phyloP scores from a whole-genome alignment of 2,329 filamentous ascomycete genomes.

The Fusarium armeniacum region DNA sequence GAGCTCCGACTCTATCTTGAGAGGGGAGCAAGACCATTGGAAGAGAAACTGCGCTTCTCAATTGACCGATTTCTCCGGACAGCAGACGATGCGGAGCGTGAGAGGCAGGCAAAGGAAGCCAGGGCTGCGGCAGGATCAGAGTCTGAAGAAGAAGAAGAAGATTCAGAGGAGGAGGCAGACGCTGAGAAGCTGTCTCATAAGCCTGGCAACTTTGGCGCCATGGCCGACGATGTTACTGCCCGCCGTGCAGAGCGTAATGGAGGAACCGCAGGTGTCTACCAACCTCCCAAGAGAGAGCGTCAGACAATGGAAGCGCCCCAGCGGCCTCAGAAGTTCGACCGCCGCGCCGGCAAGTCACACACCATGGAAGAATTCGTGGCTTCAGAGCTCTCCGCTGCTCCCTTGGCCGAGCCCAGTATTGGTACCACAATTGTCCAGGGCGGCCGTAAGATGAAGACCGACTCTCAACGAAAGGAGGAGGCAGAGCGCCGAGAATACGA shows the following conservation, averaged over 20 bases:
- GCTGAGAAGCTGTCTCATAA: slow-evolving; percentile 49
- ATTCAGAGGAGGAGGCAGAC: slow-evolving; percentile 57
- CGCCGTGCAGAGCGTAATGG: slow-evolving; percentile 50
- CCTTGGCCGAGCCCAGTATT: slow-evolving; percentile 88
- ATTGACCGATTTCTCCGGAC: slow-evolving; percentile 94
- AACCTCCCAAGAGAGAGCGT: slow-evolving; percentile 88
- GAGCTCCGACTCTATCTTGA: slow-evolving; percentile 94
- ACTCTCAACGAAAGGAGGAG: slow-evolving; percentile 81
- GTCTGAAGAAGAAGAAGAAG: slow-evolving; percentile 52
- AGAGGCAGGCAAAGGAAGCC: slow-evolving; percentile 55
- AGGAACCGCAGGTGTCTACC: slow-evolving; percentile 79
- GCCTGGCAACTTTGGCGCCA: slow-evolving; percentile 48
- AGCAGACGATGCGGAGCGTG: slow-evolving; percentile 77
- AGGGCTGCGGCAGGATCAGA: slow-evolving; percentile 48
- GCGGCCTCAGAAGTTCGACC: slow-evolving; percentile 70
- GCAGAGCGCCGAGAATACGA: slow-evolving; percentile 87
- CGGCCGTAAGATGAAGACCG: slow-evolving; percentile 84
- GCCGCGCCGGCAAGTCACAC: slow-evolving; percentile 78
- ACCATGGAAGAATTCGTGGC: slow-evolving; percentile 93
- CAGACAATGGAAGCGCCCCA: slow-evolving; percentile 83
- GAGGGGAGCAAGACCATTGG: slow-evolving; percentile 89
- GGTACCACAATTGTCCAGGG: slow-evolving; percentile 87
- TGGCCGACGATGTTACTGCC: slow-evolving; percentile 54
- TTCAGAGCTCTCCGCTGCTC: slow-evolving; percentile 85
- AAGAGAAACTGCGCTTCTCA: slow-evolving; percentile 92